Conservation (phyloP, 2,329 filamentous ascomycete genomes). For the Fusarium globosum region DNA sequence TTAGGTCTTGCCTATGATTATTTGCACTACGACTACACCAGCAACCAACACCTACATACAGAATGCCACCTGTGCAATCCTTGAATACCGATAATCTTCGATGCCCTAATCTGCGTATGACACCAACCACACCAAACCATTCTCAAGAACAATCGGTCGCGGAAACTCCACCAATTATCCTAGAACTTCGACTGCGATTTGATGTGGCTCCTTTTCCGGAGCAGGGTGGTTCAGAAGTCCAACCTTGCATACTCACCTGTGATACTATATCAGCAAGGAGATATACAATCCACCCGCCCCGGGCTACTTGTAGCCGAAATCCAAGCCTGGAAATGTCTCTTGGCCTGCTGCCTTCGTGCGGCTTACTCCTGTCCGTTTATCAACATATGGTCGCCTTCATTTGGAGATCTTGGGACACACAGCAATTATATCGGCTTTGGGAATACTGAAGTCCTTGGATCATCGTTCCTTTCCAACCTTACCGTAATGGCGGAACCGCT, state of each 20-base stretch:
- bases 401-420: not conserved
- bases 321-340: not conserved
- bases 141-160: not conserved
- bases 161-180: not conserved
- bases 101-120: not conserved
- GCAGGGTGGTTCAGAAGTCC: not conserved
- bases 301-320: not conserved
- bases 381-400: not conserved
- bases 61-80: not conserved
- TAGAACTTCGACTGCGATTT: not conserved
- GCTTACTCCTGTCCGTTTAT: not conserved
- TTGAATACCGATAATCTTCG: not conserved
- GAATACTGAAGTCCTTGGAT: not conserved
- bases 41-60: not conserved
- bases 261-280: not conserved
- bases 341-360: not conserved
- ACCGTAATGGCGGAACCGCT: not conserved
- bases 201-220: not conserved
- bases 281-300: not conserved
- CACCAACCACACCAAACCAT: not conserved
- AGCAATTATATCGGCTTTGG: not conserved
- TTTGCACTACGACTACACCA: too few species aligned
- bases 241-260: not conserved
- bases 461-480: not conserved
- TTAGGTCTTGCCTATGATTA: too few species aligned